A percentile compares a stretch with the other conserved stretches of the same genome.
Evolutionary conservation across 2,329 filamentous ascomycete species (phyloP).

Genomic region (Aureobasidium sp.): DNA sequence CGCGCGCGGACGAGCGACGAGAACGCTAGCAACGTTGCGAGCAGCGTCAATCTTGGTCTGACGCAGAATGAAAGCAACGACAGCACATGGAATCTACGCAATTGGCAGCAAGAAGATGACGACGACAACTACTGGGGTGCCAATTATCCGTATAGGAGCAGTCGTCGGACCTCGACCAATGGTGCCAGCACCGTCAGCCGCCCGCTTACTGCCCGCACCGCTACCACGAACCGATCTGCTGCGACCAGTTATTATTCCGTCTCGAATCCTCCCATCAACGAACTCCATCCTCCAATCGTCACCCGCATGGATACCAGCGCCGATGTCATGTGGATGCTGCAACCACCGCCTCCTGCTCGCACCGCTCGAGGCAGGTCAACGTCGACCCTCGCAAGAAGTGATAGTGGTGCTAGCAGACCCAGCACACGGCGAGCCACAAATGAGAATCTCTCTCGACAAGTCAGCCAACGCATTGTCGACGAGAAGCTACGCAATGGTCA

Average conservation of each 20-base stretch:
- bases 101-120: constrained; percentile 80
- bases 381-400: constrained; percentile 51
- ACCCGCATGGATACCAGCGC: constrained; percentile 34
- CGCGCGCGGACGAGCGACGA: constrained; percentile 14
- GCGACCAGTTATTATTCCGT: constrained; percentile 9
- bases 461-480: constrained; percentile 33
- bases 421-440: constrained; percentile 29
- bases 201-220: constrained; percentile 21
- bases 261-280: constrained; percentile 55
- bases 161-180: not conserved
- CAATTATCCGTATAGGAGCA: not conserved
- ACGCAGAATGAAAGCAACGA: constrained; percentile 31
- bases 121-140: constrained; percentile 82
- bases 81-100: constrained; percentile 65
- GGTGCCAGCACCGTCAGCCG: constrained; percentile 8
- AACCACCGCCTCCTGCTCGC: constrained; percentile 81
- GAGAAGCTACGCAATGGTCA: constrained; percentile 24
- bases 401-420: constrained; percentile 33
- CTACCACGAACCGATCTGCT: constrained; percentile 24
- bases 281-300: constrained; percentile 54
- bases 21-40: constrained; percentile 11
- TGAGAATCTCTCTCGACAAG: constrained; percentile 27
- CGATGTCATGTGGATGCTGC: constrained; percentile 83
- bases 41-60: constrained; percentile 14
- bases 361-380: constrained; percentile 54